These are phyloP conservation scores for Pseudonectria foliicola DNA, from an alignment of 2,329 filamentous ascomycete genomes.

Conservation along the genomic window DNA sequence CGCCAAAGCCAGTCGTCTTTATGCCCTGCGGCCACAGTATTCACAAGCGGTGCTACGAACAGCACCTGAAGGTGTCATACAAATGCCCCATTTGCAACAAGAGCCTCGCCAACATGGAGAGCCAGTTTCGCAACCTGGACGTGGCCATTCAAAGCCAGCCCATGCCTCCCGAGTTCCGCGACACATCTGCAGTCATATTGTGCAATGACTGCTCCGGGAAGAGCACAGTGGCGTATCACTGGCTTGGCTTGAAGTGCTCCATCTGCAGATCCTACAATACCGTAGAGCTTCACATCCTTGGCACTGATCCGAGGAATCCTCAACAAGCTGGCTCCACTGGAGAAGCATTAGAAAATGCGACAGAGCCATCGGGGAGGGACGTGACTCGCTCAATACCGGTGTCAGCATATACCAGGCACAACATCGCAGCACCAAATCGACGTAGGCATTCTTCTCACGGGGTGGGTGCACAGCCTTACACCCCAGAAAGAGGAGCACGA, in stretches of 20 bases:
- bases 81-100: conserved; percentile 96
- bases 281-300: conserved; percentile 55
- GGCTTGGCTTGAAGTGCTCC: conserved; percentile 85
- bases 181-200: conserved; percentile 74
- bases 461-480: conserved; percentile 24
- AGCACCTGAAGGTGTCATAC: conserved; percentile 85
- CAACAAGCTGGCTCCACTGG: conserved; percentile 20
- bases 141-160: conserved; percentile 81
- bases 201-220: conserved; percentile 95
- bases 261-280: conserved; percentile 67
- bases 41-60: conserved; percentile 79
- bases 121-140: conserved; percentile 86
- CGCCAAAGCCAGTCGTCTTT: conserved; percentile 79
- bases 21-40: conserved; percentile 96
- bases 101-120: conserved; percentile 95
- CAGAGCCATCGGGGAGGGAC: conserved; percentile 4
- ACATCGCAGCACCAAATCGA: conserved; percentile 18
- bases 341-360: conserved; percentile 5
- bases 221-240: conserved; percentile 83
- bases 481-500: conserved; percentile 36
- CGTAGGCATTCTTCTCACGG: conserved; percentile 34
- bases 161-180: conserved; percentile 78
- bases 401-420: conserved; percentile 8
- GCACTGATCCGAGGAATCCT: conserved; percentile 27
- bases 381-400: conserved; percentile 6